Percentiles rank a stretch among this genome's conserved stretches.
phyloP scores from a whole-genome alignment of 192 early-diverging fungal genomes.

The Linderina pennispora region DNA sequence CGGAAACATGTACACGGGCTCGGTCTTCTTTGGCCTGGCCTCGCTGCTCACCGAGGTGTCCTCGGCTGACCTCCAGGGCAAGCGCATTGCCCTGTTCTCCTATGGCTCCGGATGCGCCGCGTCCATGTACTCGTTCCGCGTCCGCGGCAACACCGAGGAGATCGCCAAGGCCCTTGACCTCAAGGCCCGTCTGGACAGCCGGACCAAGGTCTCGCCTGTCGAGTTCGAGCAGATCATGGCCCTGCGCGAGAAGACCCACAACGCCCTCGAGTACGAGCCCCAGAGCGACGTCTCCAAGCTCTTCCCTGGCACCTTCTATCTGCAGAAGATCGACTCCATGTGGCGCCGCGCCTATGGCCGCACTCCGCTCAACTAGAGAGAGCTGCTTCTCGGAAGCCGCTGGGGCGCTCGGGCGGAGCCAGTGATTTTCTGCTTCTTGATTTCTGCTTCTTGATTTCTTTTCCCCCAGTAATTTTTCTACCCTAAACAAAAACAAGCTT shows the following conservation, averaged over 20 bases:
- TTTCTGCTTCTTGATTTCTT: too few species aligned
- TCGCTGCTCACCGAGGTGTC: slow-evolving; percentile 73
- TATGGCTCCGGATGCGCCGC: slow-evolving; percentile 96
- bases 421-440: too few species aligned
- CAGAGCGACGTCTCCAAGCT: slow-evolving; percentile 59
- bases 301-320: slow-evolving; percentile 81
- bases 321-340: slow-evolving; percentile 84
- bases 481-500: too few species aligned
- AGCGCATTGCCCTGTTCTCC: slow-evolving; percentile 86
- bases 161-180: slow-evolving; percentile 64
- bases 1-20: slow-evolving; percentile 91
- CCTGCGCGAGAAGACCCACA: slow-evolving; percentile 83
- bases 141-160: slow-evolving; percentile 55
- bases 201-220: slow-evolving; percentile 69
- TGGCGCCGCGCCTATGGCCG: slow-evolving; percentile 85
- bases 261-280: slow-evolving; percentile 75
- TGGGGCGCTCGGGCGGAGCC: too few species aligned
- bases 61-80: slow-evolving; percentile 64
- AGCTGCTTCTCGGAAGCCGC: too few species aligned
- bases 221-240: slow-evolving; percentile 76
- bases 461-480: too few species aligned
- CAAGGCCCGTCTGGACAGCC: slow-evolving; percentile 60
- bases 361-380: slow-evolving; percentile 43
- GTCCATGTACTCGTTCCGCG: slow-evolving; percentile 88
- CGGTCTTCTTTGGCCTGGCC: slow-evolving; percentile 67